Base-by-base conservation (phyloP, 495 filamentous ascomycete genomes). In the Trichocladium antarcticum region DNA sequence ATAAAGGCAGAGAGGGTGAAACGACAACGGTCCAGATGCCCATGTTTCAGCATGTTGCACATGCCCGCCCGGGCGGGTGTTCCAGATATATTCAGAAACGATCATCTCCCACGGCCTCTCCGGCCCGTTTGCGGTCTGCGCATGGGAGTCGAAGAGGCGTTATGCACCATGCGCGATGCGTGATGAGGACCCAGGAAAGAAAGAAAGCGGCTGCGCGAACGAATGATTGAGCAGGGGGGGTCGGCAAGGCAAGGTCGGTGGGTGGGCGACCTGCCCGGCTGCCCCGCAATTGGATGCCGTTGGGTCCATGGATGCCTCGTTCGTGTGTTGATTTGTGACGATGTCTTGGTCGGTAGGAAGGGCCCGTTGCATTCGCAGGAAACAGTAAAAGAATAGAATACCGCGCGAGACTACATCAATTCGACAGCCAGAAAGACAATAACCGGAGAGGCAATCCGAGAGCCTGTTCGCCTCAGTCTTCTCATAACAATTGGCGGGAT, bases 171-270 rank as follows among this genome's bases (percentile, higher is more conserved):
- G 39, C 35, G 45, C 45, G 51, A 36, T 28, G 34, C 40, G 51
- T 53, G 50, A 53, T 44, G 31, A 42, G 36, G 42, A 8, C 19
- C 31, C 16, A 20, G 32, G 35, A 42, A 37, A 29, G 28, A 37
- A 36, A 17, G 24, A 46, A 8, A 27, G 49, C 34, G 16, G 31
- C 28, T 36, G 40, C 32, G 38, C n/a, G 40, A 24, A 29, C 36
- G 29, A 21, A 1, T 22, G 10, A 37, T 5, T 15, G 0, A 29
- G 15, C 42, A 32, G 34, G 29, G 42, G 7, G 19, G 34, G 52
- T 55, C 52, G 52, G 46, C 52, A 54, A 50, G 46, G 41, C 41
- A 37, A 45, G 46, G 41, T 42, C 51, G 28, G 12, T 43, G 51
- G 48, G 34, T 55, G 52, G 45, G 40, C 37, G 31, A 31, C 39